Conservation (phyloP, 106 monocot genomes). For the Phalaenopsis aphrodite region DNA sequence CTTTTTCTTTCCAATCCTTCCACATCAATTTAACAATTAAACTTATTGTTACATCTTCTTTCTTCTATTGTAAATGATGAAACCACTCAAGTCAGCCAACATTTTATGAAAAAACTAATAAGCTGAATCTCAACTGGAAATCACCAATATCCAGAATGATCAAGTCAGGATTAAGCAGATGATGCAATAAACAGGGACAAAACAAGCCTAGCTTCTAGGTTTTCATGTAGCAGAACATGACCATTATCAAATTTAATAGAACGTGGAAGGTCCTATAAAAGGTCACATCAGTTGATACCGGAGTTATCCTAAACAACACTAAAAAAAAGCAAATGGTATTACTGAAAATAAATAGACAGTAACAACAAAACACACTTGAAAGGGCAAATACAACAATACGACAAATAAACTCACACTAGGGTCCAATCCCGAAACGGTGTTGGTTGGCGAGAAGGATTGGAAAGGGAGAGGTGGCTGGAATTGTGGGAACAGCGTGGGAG, state of each 20-base stretch:
- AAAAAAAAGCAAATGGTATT: no score
- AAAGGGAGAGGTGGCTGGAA: no score
- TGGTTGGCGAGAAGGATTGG: no score
- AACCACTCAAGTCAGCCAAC: not conserved
- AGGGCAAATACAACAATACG: no score
- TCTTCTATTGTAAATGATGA: not conserved
- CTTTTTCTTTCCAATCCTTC: not conserved
- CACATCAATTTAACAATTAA: not conserved
- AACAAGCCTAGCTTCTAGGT: not conserved
- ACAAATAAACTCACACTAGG: no score
- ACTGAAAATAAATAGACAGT: no score
- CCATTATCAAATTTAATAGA: not conserved
- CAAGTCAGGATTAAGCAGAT: not conserved
- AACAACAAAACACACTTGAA: no score
- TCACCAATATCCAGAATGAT: not conserved
- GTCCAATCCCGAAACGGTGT: no score
- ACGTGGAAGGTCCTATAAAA: not conserved
- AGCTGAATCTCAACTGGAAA: not conserved
- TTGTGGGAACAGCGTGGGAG: no score
- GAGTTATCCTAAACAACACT: no score
- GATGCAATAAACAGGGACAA: not conserved
- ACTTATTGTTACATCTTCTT: not conserved
- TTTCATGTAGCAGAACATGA: not conserved
- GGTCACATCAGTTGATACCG: no score
- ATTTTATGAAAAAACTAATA: not conserved